Conservation (phyloP, 208 protist species). For the Vickermania spadyakhi region DNA sequence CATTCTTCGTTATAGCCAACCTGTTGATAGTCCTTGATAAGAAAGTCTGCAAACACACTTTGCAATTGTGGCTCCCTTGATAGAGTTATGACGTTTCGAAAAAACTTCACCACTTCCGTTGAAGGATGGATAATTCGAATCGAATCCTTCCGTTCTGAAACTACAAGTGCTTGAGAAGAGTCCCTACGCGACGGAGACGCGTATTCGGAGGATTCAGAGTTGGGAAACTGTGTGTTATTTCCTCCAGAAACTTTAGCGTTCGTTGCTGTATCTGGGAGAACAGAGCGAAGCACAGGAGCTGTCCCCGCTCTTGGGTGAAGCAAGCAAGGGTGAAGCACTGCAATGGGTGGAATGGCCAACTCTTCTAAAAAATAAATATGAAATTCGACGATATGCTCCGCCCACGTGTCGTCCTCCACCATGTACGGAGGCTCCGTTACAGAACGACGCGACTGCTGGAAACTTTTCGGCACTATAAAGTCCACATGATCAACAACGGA, state of each 20-base stretch:
- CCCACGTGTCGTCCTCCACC: constrained; percentile 79
- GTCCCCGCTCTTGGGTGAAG: constrained; percentile 24
- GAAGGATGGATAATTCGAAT: constrained; percentile 53
- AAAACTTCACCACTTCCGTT: constrained; percentile 16
- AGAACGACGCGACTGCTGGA: constrained; percentile 49
- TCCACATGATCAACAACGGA: constrained; percentile 49
- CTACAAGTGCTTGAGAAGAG: too few relatives aligned
- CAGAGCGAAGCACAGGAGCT: background rate
- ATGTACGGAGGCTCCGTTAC: constrained; percentile 52
- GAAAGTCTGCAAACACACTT: constrained; percentile 1
- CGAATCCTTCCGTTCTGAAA: constrained; percentile 35
- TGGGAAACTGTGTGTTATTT: too few relatives aligned
- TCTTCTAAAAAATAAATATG: constrained; percentile 48
- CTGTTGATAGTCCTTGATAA: constrained; percentile 2
- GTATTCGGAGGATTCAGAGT: too few relatives aligned
- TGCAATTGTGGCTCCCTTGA: constrained; percentile 12
- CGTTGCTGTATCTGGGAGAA: too few relatives aligned
- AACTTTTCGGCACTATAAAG: constrained; percentile 66
- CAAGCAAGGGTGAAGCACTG: constrained; percentile 38
- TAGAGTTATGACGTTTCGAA: constrained; percentile 13
- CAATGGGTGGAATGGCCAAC: constrained; percentile 42
- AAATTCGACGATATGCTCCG: constrained; percentile 70
- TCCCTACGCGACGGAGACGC: too few relatives aligned
- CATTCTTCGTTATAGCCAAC: constrained; percentile 1
- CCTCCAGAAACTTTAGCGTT: too few relatives aligned